Evolutionary conservation across 345 rosid species (phyloP).

Genomic region (Salix dunnii): DNA sequence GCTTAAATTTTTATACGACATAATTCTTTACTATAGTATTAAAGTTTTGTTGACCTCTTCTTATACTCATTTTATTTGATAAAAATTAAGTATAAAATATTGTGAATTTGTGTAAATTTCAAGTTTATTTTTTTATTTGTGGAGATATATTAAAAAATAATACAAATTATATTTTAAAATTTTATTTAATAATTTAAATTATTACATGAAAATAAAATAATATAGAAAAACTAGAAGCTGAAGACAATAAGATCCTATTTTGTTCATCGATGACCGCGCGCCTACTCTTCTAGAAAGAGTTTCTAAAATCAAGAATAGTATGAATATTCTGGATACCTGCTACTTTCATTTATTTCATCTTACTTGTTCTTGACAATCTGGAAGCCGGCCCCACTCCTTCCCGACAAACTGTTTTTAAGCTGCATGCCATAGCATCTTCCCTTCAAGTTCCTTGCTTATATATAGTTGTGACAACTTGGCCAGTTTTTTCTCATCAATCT

Average conservation of each 20-base stretch:
- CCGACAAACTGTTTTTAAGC: background rate
- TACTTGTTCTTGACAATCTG: background rate
- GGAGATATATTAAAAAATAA: no score
- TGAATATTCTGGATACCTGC: background rate
- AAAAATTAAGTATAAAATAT: no score
- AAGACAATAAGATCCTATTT: background rate
- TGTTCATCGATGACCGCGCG: background rate
- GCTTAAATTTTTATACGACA: no score
- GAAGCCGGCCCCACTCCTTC: background rate
- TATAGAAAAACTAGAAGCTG: background rate
- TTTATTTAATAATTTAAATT: no score
- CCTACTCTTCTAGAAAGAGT: background rate
- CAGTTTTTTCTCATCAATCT: background rate
- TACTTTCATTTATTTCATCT: background rate
- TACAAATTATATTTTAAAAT: no score
- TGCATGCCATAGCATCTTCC: background rate
- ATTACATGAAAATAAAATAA: no score
- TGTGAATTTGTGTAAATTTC: no score
- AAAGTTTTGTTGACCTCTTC: no score
- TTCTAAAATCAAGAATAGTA: background rate
- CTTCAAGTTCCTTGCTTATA: background rate
- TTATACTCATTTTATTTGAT: no score
- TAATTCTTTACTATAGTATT: no score
- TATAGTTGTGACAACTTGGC: background rate
- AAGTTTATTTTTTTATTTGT: no score